Evolutionary conservation across 805 yeast genomes (phyloP).

Genomic region (Metschnikowia koreensis): DNA sequence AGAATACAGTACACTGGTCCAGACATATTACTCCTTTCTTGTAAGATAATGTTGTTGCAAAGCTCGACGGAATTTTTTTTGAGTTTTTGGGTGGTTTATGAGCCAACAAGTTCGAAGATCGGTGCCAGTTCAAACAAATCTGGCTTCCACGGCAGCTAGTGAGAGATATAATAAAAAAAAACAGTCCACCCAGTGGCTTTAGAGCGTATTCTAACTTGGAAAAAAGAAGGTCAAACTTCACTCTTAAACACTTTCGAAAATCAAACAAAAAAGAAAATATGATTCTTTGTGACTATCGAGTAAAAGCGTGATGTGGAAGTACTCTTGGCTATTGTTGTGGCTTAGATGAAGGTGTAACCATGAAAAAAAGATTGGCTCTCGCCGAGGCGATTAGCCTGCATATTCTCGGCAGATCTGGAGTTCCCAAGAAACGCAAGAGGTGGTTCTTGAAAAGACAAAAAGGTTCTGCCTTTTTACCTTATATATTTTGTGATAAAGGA

Average conservation of each 20-base stretch:
- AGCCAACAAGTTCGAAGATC: no score
- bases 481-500: no score
- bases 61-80: background rate
- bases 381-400: background rate
- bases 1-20: constrained; percentile 27
- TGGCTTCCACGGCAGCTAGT: no score
- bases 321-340: background rate
- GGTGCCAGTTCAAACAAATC: no score
- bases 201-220: no score
- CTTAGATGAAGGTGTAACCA: background rate
- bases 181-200: no score
- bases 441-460: background rate
- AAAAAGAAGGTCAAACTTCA: no score
- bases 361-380: background rate
- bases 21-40: constrained; percentile 7
- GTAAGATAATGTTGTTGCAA: background rate
- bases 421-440: background rate
- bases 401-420: background rate
- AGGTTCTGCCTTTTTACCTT: background rate
- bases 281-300: background rate
- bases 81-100: background rate
- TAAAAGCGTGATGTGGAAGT: background rate
- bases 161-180: no score
- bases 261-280: background rate
- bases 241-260: no score